Conservation (phyloP, 2,329 filamentous ascomycete genomes). For the Lachnellula occidentalis region DNA sequence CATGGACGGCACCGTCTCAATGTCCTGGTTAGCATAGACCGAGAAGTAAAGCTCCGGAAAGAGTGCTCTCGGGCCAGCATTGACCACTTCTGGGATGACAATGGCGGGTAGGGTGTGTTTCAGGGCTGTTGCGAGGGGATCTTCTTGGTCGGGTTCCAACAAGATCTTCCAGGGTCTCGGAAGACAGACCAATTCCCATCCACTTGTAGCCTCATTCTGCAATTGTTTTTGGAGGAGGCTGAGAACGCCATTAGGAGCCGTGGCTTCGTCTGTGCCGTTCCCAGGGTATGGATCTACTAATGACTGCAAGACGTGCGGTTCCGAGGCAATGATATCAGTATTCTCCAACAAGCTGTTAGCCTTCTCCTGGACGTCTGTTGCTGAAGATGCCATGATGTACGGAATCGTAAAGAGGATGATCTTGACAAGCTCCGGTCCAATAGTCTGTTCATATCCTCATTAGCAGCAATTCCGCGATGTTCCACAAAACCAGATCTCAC, state of each 20-base stretch:
- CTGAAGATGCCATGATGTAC: constrained; percentile 74
- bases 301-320: constrained; percentile 76
- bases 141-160: constrained; percentile 54
- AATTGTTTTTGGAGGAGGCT: constrained; percentile 82
- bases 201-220: constrained; percentile 65
- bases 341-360: constrained; percentile 80
- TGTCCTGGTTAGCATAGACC: constrained; percentile 80
- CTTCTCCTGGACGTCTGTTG: constrained; percentile 64
- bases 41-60: constrained; percentile 95
- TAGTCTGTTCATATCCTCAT: constrained; percentile 40
- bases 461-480: constrained; percentile 1
- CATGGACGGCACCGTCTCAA: constrained; percentile 79
- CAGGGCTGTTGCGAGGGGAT: constrained; percentile 52
- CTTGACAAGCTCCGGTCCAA: constrained; percentile 85
- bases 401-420: constrained; percentile 93
- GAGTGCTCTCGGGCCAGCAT: constrained; percentile 66
- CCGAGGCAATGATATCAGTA: constrained; percentile 89
- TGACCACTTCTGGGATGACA: constrained; percentile 67
- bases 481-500: constrained; percentile 46
- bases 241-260: constrained; percentile 65
- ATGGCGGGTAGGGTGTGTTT: constrained; percentile 78
- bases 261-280: constrained; percentile 56
- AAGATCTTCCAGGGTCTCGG: constrained; percentile 65
- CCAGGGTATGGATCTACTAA: constrained; percentile 80
- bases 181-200: constrained; percentile 68